Conservation (phyloP, 1,284 basidiomycete genomes). For the Ganoderma lucidum region DNA sequence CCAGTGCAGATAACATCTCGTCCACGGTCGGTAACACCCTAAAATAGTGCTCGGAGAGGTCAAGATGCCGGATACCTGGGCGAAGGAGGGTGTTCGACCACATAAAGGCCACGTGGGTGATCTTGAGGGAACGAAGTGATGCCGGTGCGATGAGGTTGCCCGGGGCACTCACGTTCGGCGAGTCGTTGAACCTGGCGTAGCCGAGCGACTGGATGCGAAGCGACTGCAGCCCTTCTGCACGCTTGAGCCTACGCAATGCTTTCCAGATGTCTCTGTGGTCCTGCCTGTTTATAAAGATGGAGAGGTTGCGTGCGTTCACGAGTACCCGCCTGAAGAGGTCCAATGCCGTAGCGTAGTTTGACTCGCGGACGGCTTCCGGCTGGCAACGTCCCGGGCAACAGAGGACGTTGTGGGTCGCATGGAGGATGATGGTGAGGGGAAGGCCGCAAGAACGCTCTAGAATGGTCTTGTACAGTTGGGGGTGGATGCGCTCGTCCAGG, state of each 20-base stretch:
- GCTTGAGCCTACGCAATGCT: background rate
- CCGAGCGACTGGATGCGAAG: background rate
- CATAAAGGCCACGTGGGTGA: background rate
- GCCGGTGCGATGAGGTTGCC: background rate
- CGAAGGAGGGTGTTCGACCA: background rate
- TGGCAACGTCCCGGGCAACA: background rate
- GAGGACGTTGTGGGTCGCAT: background rate
- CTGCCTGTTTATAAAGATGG: background rate
- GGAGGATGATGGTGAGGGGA: background rate
- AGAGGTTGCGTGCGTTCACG: background rate
- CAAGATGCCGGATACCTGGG: background rate
- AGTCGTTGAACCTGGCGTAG: background rate
- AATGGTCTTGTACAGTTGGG: background rate
- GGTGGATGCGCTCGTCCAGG: constrained; percentile 7
- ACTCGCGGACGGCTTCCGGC: background rate
- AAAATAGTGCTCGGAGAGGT: background rate
- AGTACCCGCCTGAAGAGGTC: background rate
- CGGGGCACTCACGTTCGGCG: background rate
- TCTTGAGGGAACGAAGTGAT: background rate
- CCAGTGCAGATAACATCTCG: background rate
- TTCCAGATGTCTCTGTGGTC: background rate
- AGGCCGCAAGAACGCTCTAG: background rate
- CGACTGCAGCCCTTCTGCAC: background rate
- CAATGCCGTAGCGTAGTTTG: background rate
- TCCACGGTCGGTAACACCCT: background rate